Evolutionary conservation across 208 protist genomes (phyloP).

Genomic region (Porcisia hertigi): DNA sequence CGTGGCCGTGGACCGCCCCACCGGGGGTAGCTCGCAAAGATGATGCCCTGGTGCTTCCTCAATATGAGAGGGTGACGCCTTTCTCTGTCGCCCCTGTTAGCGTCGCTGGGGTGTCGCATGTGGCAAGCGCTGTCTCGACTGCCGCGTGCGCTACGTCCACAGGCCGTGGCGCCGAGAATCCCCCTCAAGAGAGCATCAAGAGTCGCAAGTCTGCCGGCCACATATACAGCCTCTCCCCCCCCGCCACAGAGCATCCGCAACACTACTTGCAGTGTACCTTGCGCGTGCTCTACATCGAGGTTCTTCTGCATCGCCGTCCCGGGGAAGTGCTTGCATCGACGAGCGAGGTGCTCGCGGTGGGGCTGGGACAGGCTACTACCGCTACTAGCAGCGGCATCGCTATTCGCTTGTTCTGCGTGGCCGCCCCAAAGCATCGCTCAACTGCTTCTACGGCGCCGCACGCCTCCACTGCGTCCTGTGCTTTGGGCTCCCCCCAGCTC

Average conservation of each 20-base stretch:
- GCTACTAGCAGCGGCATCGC: slow-evolving; percentile 19
- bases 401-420: slow-evolving; percentile 57
- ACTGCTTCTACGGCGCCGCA: neutral
- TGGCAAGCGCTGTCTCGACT: neutral
- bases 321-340: slow-evolving; percentile 33
- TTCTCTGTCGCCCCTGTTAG: neutral
- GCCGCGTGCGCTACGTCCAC: neutral
- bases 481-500: neutral
- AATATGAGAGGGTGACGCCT: slow-evolving; percentile 1
- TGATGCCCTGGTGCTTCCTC: neutral
- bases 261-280: slow-evolving; percentile 34
- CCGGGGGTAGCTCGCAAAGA: neutral
- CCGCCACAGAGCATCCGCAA: slow-evolving; percentile 16
- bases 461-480: neutral
- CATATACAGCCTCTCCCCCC: slow-evolving; percentile 13
- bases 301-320: slow-evolving; percentile 37
- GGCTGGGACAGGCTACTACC: slow-evolving; percentile 42
- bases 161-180: neutral
- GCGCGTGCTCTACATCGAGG: slow-evolving; percentile 54
- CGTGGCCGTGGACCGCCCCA: slow-evolving; percentile 19
- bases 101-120: neutral
- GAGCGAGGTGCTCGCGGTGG: slow-evolving; percentile 58
- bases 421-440: neutral
- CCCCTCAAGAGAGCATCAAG: neutral
- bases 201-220: slow-evolving; percentile 7